Evolutionary conservation across 2,329 filamentous ascomycete species (phyloP).

Genomic region (Triangularia verruculosa): DNA sequence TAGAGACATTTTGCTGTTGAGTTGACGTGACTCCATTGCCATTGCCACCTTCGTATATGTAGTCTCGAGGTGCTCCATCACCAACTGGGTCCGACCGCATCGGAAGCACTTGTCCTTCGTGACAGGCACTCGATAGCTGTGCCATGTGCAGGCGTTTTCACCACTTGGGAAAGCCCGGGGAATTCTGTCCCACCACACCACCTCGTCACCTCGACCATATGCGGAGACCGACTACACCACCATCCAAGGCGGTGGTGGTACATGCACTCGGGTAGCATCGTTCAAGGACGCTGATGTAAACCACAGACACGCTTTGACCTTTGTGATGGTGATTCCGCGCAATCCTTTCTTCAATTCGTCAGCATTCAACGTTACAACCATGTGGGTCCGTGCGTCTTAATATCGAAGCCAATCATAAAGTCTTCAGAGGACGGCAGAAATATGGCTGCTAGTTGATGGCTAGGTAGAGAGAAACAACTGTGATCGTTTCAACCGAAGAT

Average conservation of each 20-base stretch:
- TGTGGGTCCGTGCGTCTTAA: background rate
- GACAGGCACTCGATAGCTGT: background rate
- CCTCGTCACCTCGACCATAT: background rate
- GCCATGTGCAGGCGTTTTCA: background rate
- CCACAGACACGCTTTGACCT: conserved; percentile 5
- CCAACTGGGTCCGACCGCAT: background rate
- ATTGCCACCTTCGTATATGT: background rate
- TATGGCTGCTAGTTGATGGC: background rate
- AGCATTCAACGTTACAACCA: background rate
- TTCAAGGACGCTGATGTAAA: background rate
- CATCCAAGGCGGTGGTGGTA: background rate
- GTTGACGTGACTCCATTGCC: background rate
- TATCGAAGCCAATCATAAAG: background rate
- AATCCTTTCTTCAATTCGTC: background rate
- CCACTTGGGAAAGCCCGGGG: background rate
- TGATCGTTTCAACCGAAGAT: background rate
- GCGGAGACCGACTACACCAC: too few species aligned
- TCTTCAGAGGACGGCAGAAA: background rate
- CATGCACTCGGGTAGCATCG: background rate
- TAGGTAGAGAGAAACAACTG: background rate
- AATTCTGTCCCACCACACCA: background rate
- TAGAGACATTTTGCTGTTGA: background rate
- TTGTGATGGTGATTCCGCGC: background rate
- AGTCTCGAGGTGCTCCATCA: background rate
- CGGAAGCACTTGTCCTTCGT: background rate